A percentile compares a stretch with the other conserved stretches of the same genome.
These are phyloP conservation scores for Coemansia sp. DNA, from an alignment of 192 early-diverging fungal species.

Conservation along the genomic window DNA sequence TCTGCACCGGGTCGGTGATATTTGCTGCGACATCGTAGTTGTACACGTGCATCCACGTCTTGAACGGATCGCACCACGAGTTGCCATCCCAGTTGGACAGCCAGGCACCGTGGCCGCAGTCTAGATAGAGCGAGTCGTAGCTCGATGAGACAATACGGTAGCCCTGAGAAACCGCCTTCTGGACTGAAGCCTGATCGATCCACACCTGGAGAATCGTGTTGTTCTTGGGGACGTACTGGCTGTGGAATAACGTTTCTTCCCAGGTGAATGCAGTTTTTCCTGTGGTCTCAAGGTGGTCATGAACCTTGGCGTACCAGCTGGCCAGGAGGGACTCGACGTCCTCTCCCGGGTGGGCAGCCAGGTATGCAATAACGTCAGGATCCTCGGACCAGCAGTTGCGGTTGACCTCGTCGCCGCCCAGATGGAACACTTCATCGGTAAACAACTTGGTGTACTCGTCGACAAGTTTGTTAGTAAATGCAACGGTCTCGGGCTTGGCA, in stretches of 20 bases:
- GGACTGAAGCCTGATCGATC: constrained; percentile 57
- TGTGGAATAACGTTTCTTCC: constrained; percentile 69
- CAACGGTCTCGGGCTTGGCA: constrained; percentile 58
- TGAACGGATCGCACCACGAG: constrained; percentile 75
- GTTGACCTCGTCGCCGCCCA: constrained; percentile 76
- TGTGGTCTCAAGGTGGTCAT: constrained; percentile 53
- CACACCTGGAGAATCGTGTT: constrained; percentile 67
- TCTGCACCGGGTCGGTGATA: constrained; percentile 53
- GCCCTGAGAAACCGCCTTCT: constrained; percentile 54
- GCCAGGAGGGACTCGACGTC: constrained; percentile 28
- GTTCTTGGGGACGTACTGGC: constrained; percentile 54
- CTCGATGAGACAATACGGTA: constrained; percentile 60
- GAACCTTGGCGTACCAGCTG: constrained; percentile 56
- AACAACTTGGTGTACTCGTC: constrained; percentile 67
- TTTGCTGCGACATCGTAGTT: constrained; percentile 59
- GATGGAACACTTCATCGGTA: constrained; percentile 68
- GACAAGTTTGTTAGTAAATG: constrained; percentile 64
- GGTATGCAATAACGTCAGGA: constrained; percentile 28
- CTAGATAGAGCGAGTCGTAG: constrained; percentile 65
- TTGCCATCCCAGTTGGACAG: constrained; percentile 62
- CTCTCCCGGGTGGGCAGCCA: constrained; percentile 24
- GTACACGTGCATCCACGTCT: constrained; percentile 72
- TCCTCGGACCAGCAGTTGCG: constrained; percentile 64
- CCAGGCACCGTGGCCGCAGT: constrained; percentile 77
- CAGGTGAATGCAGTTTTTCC: constrained; percentile 71